Percentiles rank a stretch among this genome's conserved stretches.
Conservation (phyloP, 306 rosid species). For the Sesbania bispinosa region DNA sequence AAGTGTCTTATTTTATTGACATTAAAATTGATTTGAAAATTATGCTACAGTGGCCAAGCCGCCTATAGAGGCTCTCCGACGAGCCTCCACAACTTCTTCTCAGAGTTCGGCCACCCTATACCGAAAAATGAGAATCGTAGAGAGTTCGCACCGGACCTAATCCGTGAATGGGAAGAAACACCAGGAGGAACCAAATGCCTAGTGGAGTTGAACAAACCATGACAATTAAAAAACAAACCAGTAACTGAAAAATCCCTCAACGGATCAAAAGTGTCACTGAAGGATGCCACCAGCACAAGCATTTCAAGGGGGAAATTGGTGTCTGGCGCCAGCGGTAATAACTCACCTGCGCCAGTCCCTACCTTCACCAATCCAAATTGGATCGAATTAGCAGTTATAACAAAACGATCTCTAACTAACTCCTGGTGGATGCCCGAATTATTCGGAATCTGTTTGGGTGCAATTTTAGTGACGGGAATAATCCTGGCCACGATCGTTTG, state of each 20-base stretch:
- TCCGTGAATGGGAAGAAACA: slow-evolving; percentile 70
- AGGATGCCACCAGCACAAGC: slow-evolving; percentile 76
- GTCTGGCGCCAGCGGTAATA: slow-evolving; percentile 49
- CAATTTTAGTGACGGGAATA: slow-evolving; percentile 64
- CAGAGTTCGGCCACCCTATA: slow-evolving; percentile 73
- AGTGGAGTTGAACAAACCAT: slow-evolving; percentile 70
- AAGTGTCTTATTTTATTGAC: too few relatives aligned
- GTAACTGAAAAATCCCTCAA: background rate
- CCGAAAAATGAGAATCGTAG: slow-evolving; percentile 77
- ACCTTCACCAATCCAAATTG: slow-evolving; percentile 75
- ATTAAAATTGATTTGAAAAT: too few relatives aligned
- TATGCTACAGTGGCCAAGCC: too few relatives aligned
- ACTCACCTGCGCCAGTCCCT: slow-evolving; percentile 38
- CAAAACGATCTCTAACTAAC: slow-evolving; percentile 60
- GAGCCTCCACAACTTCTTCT: slow-evolving; percentile 45
- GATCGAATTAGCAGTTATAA: slow-evolving; percentile 66
- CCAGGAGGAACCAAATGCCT: slow-evolving; percentile 59
- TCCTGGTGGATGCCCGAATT: slow-evolving; percentile 76
- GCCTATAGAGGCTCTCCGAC: slow-evolving; percentile 68
- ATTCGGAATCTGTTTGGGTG: slow-evolving; percentile 77
- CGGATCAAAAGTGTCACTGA: slow-evolving; percentile 38
- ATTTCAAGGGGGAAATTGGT: slow-evolving; percentile 74
- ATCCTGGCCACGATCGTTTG: slow-evolving; percentile 76
- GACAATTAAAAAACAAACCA: slow-evolving; percentile 39
- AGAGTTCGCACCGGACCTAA: slow-evolving; percentile 76